Conservation (phyloP, 495 filamentous ascomycete species). For the Terfezia boudieri region DNA sequence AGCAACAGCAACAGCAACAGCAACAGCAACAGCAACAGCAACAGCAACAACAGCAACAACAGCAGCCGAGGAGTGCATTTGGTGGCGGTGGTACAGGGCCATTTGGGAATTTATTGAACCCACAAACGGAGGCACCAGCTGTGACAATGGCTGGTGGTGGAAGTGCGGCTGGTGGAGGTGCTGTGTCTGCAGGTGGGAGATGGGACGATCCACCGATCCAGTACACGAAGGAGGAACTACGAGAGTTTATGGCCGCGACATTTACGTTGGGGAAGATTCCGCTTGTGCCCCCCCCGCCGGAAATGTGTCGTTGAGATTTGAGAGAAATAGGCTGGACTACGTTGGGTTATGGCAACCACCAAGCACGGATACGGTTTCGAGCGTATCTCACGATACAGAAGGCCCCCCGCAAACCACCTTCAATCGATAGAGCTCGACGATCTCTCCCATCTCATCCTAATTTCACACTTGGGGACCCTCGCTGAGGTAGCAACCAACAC, state of each 20-base stretch:
- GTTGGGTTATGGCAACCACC: too few species aligned
- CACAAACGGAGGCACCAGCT: constrained; percentile 3
- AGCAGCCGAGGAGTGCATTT: neutral
- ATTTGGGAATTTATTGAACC: neutral
- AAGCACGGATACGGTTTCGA: too few species aligned
- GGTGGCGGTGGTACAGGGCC: neutral
- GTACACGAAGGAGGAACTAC: constrained; percentile 9
- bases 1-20: too few species aligned
- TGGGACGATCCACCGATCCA: constrained; percentile 19
- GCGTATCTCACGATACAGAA: too few species aligned
- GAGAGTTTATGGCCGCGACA: constrained; percentile 6
- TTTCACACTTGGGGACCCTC: too few species aligned
- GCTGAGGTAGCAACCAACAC: too few species aligned
- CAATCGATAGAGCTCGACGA: too few species aligned
- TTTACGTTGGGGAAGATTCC: constrained; percentile 14
- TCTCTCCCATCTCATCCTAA: too few species aligned
- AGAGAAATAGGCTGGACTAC: too few species aligned
- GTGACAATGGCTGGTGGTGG: neutral
- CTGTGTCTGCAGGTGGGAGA: constrained; percentile 7
- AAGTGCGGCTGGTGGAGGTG: constrained; percentile 6
- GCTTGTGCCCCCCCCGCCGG: constrained; percentile 13
- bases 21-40: neutral
- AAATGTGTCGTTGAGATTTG: constrained; percentile 11
- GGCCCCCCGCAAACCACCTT: too few species aligned
- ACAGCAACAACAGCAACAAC: neutral